phyloP scores from a whole-genome alignment of 2,329 filamentous ascomycete species.

The Colletotrichum cereale region DNA sequence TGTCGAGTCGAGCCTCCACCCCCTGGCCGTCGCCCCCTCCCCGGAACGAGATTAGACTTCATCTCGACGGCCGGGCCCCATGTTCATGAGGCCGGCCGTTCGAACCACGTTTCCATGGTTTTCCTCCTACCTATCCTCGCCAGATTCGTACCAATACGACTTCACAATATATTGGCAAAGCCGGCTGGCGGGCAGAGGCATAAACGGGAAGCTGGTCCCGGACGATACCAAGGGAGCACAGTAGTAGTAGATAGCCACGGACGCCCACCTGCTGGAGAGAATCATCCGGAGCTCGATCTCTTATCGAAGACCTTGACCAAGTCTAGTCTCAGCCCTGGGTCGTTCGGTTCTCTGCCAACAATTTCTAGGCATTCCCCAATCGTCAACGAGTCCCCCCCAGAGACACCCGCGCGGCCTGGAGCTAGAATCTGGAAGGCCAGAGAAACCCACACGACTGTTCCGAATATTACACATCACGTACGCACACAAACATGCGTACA shows the following conservation, averaged over 20 bases:
- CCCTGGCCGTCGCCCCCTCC: not conserved
- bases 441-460: constrained; percentile 22
- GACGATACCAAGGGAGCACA: not conserved
- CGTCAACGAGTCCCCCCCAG: constrained; percentile 4
- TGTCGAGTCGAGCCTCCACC: constrained; percentile 9
- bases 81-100: constrained; percentile 28
- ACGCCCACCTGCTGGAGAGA: constrained; percentile 4
- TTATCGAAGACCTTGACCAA: not conserved
- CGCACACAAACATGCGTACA: constrained; percentile 13
- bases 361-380: constrained; percentile 31
- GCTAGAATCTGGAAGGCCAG: not conserved
- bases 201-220: not conserved
- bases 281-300: not conserved
- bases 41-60: constrained; percentile 35
- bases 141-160: constrained; percentile 1
- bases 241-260: not conserved
- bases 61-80: constrained; percentile 38
- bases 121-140: not conserved
- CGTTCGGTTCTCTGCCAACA: constrained; percentile 30
- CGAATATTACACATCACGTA: no score
- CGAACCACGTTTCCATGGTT: constrained; percentile 26
- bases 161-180: constrained; percentile 3
- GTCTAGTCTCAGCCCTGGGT: constrained; percentile 25
- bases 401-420: constrained; percentile 11
- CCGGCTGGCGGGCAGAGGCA: not conserved